Evolutionary conservation across 495 filamentous ascomycete species (phyloP), one percentile per base, ranked within the genome.

Genomic region (Stereocaulon alpinum): DNA sequence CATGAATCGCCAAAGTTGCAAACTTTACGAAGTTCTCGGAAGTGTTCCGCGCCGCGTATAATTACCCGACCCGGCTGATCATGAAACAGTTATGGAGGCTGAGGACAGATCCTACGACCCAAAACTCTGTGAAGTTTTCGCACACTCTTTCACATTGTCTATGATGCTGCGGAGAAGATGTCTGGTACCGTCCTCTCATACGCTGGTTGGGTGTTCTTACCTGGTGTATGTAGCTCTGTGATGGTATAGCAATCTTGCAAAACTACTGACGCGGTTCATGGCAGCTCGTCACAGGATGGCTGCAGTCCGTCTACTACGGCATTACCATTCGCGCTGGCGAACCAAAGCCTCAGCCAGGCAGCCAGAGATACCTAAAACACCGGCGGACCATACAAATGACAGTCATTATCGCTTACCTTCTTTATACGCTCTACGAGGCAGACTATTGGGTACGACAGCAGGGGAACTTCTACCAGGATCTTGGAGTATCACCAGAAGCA

Each of bases 391-490:
- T 95, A 69, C 85, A 92, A 70, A 86, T 91, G 69, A 70, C 82
- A 54, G 87, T 97, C 63, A 86, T 96, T 18, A 71, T 83, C 42
- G 68, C 80, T 47, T 98, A 97, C 73, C 86, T 98, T 20, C 73
- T 88, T 60, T 97, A 96, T 76, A 96, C 88, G 40, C 83, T 98
- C 65, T 96, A 91, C 74, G 92, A 97, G 73, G 85, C 87, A 57
- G 89, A 95, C 76, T 85, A 87, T 71, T 80, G 87, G 48, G 73
- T 97, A 3, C 86, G 81, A 43, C 75, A 77, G 55, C 73, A 76
- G 0, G 82, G 85, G 24, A 80, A 86, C 74, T 95, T 87, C 74
- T 97, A 96, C 73, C 72, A 80, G 48, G 80, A 81, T 45, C 78
- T 98, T 0, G 80, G 80, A 17, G 76, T 95, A 0, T 78, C 84